Evolutionary conservation across 306 rosid species (phyloP), one percentile per base, ranked within the genome.

Genomic region (Begonia peltatifolia): DNA sequence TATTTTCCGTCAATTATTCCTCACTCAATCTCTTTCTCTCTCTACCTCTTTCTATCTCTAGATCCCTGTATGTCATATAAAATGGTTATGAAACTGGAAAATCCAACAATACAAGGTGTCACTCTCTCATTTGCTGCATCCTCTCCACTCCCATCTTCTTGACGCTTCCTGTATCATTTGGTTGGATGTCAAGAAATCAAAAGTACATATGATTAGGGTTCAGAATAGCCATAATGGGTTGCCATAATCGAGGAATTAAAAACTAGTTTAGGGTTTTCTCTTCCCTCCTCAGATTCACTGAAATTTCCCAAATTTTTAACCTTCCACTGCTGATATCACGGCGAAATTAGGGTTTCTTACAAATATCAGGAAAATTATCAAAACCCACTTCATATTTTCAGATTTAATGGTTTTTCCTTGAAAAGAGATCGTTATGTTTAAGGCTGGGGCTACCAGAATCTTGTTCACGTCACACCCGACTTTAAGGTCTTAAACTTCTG

Each of bases 111-210:
- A 54, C 70, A 83, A 76, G 82, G 71, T 77, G 86, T 73, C 92
- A 66, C 53, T 59, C 71, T 75, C 62, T 68, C 74, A 79, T 79
- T 67, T 68, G 83, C 80, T 68, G 74, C 71, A 62, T 35, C 54
- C 58, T 63, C 7, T 25, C 46, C 66, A 52, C 53, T 16, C 16
- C 54, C 52, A 55, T 76, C 79, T 73, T 56, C 67, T 85, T 83
- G 79, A 80, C 90, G 72, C 76, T 82, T 74, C 94, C 95, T 89
- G 71, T 35, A 71, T 58, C 75, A 82, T 79, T 90, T 87, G 72
- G 84, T 68, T 79, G 64, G 50, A 69, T 74, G 77, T 67, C 77
- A 76, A 71, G 75, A 78, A 74, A 76, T 41, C n/a, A 67, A 85
- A 50, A 61, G 58, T 61, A 60, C 63, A 44, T 2, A 44, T 44